Base-by-base conservation (phyloP, 2,329 filamentous ascomycete species). In the Ophiostoma montium region DNA sequence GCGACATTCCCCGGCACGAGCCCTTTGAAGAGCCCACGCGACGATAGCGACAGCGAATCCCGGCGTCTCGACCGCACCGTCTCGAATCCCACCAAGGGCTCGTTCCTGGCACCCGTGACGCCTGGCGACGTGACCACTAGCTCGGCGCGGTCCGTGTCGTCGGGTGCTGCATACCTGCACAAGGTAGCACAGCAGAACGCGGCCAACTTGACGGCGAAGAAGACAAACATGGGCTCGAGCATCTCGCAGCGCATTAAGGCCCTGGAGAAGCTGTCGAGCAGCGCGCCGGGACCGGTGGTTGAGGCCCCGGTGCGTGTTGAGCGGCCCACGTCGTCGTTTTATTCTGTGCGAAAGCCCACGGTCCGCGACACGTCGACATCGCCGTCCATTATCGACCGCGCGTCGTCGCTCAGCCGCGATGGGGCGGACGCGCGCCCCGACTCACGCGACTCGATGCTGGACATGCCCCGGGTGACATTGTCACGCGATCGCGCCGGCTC, bases 181-280 rank as follows among this genome's bases (percentile, higher is more conserved):
- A 75, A 69, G 52, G 66, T 75, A 44, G 68, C 67, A 8, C 76
- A 74, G 54, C 75, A 77, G 56, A 47, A 52, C 16, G 64, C 64
- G 13, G 61, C 74, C 13, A 72, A 73, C 47, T 60, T 82, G 46
- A 68, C 73, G 43, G 70, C 76, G 3, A 87, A 85, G 62, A 94
- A 89, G 62, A 74, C 82, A 12, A 92, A 86, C 58, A 76, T 96
- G 21, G 89, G 87, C 8, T 88, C 85, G 9, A 88, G 86, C 57
- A 95, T 98, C 53, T 94, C 90, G 3, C 86, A 90, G 62, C 82
- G 92, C 38, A 96, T 96, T 63, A 94, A 95, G 64, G 88, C 89
- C 7, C 70, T 98, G 48, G 86, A 95, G 61, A 89, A 87, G 63
- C 74, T 92, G 56, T 74, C 81, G 52, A 65, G 72, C 60, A 60